Conservation (phyloP, 371 early-diverging fungal species). For the Mortierella sp. region DNA sequence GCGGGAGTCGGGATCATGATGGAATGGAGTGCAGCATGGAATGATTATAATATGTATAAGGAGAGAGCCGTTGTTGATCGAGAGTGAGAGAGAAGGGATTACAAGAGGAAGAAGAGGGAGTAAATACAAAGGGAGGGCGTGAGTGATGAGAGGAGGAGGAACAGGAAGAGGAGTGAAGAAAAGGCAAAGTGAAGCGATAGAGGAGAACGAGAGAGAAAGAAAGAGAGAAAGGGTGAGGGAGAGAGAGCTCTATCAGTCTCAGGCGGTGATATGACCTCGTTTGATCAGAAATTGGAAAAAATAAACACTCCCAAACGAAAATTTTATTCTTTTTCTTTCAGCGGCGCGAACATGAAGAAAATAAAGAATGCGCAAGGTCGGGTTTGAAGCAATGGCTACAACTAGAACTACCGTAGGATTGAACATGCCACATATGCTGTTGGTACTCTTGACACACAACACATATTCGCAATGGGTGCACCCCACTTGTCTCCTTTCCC, state of each 20-base stretch:
- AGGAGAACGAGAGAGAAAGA: neutral
- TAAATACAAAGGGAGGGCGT: no score
- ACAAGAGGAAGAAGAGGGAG: no score
- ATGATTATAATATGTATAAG: neutral
- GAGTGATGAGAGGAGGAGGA: no score
- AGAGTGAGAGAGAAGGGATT: neutral
- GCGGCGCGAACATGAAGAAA: neutral
- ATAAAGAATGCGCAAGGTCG: slow-evolving; percentile 1
- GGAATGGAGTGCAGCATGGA: slow-evolving; percentile 1
- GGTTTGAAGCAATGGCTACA: neutral
- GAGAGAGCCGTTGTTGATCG: neutral
- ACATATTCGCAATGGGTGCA: no score
- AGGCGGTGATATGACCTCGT: no score
- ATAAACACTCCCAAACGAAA: neutral
- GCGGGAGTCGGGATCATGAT: slow-evolving; percentile 28
- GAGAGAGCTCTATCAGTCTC: no score
- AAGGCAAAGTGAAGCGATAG: neutral
- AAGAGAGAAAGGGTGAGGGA: neutral
- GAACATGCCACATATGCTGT: no score
- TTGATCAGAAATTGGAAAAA: neutral
- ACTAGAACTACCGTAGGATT: no score
- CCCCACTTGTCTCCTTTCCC: no score
- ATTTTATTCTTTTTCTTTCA: neutral
- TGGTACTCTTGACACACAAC: no score
- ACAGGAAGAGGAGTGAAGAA: no score